Percentiles rank a stretch among this genome's conserved stretches.
Conservation (phyloP, 1,284 basidiomycete species). For the Filobasidium uniguttulatum region DNA sequence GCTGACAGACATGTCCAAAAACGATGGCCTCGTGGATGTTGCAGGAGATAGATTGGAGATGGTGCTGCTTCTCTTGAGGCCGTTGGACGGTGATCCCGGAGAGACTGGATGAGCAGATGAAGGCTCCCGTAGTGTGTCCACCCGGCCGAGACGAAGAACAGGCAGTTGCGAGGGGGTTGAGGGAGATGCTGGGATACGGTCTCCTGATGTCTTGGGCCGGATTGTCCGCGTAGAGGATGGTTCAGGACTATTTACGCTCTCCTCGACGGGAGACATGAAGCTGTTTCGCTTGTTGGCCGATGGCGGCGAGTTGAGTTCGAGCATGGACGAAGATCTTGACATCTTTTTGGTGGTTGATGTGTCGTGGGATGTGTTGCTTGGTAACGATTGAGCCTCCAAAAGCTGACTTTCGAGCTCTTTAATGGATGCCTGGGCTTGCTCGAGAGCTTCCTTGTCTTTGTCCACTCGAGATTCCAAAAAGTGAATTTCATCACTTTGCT, state of each 20-base stretch:
- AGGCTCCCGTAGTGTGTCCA: background rate
- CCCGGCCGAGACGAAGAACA: constrained; percentile 2
- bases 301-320: background rate
- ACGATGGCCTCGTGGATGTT: background rate
- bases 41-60: background rate
- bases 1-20: background rate
- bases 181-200: background rate
- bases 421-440: constrained; percentile 19
- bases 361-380: background rate
- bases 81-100: constrained; percentile 1
- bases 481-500: constrained; percentile 9
- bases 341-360: background rate
- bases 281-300: background rate
- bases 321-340: background rate
- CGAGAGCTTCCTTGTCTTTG: constrained; percentile 9
- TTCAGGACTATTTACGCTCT: constrained; percentile 1
- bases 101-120: background rate
- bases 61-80: constrained; percentile 6
- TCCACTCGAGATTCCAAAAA: constrained; percentile 11
- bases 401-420: background rate
- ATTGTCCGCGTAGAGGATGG: background rate
- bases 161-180: constrained; percentile 5
- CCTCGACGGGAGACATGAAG: constrained; percentile 10
- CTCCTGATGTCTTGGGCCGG: background rate
- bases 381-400: background rate